These are phyloP conservation scores for Penicillium diatomitis DNA, from an alignment of 495 filamentous ascomycete genomes.

Conservation along the genomic window DNA sequence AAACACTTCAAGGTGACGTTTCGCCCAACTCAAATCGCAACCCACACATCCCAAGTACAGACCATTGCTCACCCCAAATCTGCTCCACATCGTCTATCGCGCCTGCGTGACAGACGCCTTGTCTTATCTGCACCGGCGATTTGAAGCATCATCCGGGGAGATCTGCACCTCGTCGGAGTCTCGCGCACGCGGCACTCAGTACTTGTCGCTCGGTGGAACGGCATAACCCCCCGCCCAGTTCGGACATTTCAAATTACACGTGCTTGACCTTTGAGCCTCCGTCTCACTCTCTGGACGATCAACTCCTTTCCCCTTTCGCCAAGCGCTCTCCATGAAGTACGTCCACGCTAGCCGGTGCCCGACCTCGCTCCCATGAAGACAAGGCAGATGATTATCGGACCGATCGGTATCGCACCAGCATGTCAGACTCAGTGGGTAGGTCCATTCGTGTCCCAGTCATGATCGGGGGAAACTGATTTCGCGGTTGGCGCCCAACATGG, in stretches of 20 bases:
- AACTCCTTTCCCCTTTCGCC: background rate
- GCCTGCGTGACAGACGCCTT: too few species aligned
- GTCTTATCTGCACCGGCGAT: too few species aligned
- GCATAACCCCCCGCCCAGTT: too few species aligned
- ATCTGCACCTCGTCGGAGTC: too few species aligned
- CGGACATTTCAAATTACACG: too few species aligned
- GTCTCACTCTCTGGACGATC: background rate
- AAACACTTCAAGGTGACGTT: background rate
- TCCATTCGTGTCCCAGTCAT: slow-evolving; percentile 1
- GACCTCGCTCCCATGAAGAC: slow-evolving; percentile 29
- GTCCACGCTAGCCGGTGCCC: slow-evolving; percentile 19
- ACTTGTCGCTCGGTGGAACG: too few species aligned
- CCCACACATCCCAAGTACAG: too few species aligned
- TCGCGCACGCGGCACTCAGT: too few species aligned
- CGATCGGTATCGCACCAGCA: slow-evolving; percentile 23
- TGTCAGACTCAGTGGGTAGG: slow-evolving; percentile 51
- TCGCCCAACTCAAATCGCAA: too few species aligned
- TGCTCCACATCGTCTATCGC: background rate
- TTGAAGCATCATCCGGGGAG: too few species aligned
- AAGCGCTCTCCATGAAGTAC: slow-evolving; percentile 18
- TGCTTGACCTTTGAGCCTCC: background rate
- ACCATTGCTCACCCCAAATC: background rate
- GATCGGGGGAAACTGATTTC: background rate
- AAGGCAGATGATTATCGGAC: slow-evolving; percentile 15
- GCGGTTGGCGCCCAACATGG: background rate